Base-by-base conservation (phyloP, 495 filamentous ascomycete species). In the Glarea lozoyensis region DNA sequence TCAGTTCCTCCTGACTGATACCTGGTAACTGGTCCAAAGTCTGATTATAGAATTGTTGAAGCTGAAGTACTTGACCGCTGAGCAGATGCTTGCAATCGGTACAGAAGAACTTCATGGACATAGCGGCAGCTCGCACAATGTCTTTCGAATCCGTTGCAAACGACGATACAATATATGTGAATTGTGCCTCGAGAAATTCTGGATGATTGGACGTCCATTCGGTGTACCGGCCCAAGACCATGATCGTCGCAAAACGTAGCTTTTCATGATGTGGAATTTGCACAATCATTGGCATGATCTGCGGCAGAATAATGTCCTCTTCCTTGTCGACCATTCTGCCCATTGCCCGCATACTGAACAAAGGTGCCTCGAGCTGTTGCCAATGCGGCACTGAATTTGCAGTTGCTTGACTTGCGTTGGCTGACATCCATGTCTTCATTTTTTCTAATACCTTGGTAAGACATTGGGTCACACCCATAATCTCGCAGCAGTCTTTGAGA, bases 201-300 rank as follows among this genome's bases (percentile, higher is more conserved):
- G 90, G 87, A 54, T 99, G 92, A 31, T 86, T 76, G 12, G 93
- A 76, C 1, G 92, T 99, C 92, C 92, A 99, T 58, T 95, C 92
- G 0, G 93, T 97, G 59, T 99, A 99, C 32, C 92, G 75, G 22
- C 87, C 93, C 21, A 99, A 74, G 10, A 88, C 87, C 85, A 99
- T 94, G 55, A 96, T 92, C 10, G 89, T 87, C 41, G 94, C 89
- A 65, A 97, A 99, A 20, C 88, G 82, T 2, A 97, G 72, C 66
- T 96, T 97, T 63, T 96, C 86, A 50, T 99, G 93, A 52, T 86
- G 78, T 0, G 93, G 92, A 48, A 99, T 93, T 60, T 93, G 85
- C 2, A 94, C 83, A 46, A 99, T 78, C 38, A 96, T 66, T 6
- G 86, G 87, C 60, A 99, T 93, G 10, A 97, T 81, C 53, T 90